Base-by-base conservation (phyloP, 169 alveolate genomes). In the Plasmodium yoelii region DNA sequence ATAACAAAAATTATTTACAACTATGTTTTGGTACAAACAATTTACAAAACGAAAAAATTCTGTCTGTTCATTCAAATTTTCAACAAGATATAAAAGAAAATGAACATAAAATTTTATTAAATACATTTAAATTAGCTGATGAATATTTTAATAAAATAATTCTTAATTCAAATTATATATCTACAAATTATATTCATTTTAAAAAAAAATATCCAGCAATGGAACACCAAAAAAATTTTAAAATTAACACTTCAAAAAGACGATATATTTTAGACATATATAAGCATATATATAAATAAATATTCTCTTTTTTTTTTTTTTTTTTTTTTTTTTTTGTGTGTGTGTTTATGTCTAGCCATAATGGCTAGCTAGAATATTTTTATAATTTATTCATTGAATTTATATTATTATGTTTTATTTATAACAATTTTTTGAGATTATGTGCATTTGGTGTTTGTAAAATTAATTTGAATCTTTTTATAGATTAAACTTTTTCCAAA, bases 191-290 rank as follows among this genome's bases (percentile, higher is more conserved):
- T 44, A 82, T 82, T 46, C 86, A 53, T 13, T 18, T 67, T 44
- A 82, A 82, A 60, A 34, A 82, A 46, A 82, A 82, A 70, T 82
- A 82, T 47, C 73, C 90, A 22, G 90, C 90, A 19, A 82, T 82
- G 90, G 90, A 82, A 46, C 86, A 82, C 0, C 90, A 69, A 61
- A 82, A 82, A 60, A n/a, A 49, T 70, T 82, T 82, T 60, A 82
- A 47, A 72, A 68, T 61, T 26, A 57, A 47, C 28, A 82, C 90
- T 6, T 57, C 90, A 26, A 82, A 44, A 24, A 70, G 90, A 19
- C 67, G 90, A 70, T 82, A 67, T 53, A 68, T 82, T 46, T 51
- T 82, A 34, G 90, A 82, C 55, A 61, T 82, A 15, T 82, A 82
- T 19, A 70, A 61, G 18, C 90, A 82, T 55, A 82, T 82, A 84